A percentile compares a stretch with the other conserved stretches of the same genome.
Conservation (phyloP, 2,329 filamentous ascomycete species). For the Xylaria digitata region DNA sequence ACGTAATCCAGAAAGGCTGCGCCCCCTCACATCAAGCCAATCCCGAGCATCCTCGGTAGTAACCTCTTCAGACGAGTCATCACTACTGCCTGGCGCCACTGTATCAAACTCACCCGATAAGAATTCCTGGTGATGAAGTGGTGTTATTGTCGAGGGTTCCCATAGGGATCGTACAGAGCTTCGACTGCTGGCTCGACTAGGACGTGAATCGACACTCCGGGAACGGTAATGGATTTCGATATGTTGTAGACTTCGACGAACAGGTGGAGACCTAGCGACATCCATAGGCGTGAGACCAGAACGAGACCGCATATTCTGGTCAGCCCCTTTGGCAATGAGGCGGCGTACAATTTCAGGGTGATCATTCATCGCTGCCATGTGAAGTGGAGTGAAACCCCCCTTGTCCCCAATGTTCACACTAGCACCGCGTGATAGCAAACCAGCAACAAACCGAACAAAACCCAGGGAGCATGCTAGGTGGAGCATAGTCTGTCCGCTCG, state of each 20-base stretch:
- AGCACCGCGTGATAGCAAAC: conserved; percentile 80
- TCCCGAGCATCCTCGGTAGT: conserved; percentile 55
- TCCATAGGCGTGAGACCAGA: conserved; percentile 78
- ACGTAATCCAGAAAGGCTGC: conserved; percentile 43
- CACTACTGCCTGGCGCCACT: conserved; percentile 51
- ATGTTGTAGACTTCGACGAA: conserved; percentile 71
- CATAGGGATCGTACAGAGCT: conserved; percentile 75
- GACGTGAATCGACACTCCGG: conserved; percentile 71
- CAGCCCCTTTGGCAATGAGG: conserved; percentile 78
- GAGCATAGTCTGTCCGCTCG: conserved; percentile 82
- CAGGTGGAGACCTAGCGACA: conserved; percentile 72
- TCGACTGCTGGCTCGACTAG: conserved; percentile 73
- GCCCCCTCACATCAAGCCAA: conserved; percentile 54
- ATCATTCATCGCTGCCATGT: conserved; percentile 81
- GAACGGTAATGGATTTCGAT: conserved; percentile 72
- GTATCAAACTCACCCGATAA: conserved; percentile 57
- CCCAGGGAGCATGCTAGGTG: conserved; percentile 82
- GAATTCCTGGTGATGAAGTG: conserved; percentile 51
- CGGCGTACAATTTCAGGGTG: conserved; percentile 80
- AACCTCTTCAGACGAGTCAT: conserved; percentile 52
- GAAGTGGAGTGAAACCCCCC: conserved; percentile 83
- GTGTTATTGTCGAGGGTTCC: conserved; percentile 62
- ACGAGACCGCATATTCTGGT: conserved; percentile 75
- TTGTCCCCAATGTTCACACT: conserved; percentile 80
- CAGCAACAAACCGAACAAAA: conserved; percentile 79